These are phyloP conservation scores for Beta corolliflora DNA, from an alignment of 179 eudicot genomes.

Conservation along the genomic window DNA sequence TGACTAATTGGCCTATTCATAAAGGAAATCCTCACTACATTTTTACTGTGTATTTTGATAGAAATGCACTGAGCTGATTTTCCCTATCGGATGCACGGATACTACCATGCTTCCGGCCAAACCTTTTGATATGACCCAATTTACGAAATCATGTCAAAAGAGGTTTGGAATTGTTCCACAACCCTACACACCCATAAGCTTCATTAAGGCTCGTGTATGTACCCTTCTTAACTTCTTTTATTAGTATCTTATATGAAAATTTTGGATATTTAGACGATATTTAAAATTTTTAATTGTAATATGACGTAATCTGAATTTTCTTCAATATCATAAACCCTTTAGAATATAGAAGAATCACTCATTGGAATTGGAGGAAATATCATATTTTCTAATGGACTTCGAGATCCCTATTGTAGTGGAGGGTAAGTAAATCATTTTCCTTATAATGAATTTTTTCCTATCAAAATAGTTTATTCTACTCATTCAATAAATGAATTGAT, in stretches of 20 bases:
- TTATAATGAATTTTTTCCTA: background rate
- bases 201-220: background rate
- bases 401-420: background rate
- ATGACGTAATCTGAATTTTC: background rate
- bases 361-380: background rate
- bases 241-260: background rate
- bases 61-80: background rate
- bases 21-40: no score
- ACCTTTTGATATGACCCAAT: background rate
- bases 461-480: background rate
- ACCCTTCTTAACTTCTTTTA: background rate
- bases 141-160: background rate
- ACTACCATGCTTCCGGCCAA: background rate
- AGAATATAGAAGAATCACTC: background rate
- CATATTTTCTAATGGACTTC: background rate
- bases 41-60: background rate
- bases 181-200: background rate
- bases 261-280: background rate
- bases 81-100: background rate
- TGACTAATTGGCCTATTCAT: no score
- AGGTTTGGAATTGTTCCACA: background rate
- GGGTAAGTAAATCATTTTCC: background rate
- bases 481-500: background rate
- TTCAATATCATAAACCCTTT: background rate
- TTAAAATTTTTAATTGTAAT: background rate